Percentiles rank a stretch among this genome's conserved stretches.
phyloP scores from a whole-genome alignment of 1,284 basidiomycete genomes.

The Sporisorium reilianum region DNA sequence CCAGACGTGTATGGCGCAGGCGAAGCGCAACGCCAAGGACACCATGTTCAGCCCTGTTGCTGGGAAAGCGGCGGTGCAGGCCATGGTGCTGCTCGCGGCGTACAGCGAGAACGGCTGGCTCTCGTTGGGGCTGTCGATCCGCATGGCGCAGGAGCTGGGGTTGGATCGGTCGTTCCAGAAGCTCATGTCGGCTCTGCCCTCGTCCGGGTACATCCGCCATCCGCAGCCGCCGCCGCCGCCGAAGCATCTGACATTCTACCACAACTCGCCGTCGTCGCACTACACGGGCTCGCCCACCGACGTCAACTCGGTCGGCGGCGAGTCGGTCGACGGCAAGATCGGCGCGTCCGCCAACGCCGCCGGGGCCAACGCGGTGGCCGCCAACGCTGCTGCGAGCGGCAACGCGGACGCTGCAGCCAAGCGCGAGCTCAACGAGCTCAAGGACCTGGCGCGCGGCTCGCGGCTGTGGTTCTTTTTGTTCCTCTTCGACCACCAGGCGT shows the following conservation, averaged over 20 bases:
- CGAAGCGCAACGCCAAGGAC: slow-evolving; percentile 90
- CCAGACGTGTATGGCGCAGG: slow-evolving; percentile 90
- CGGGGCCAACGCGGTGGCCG: slow-evolving; percentile 25
- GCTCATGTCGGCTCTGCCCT: slow-evolving; percentile 71
- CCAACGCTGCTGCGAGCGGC: slow-evolving; percentile 19
- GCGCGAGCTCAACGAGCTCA: slow-evolving; percentile 39
- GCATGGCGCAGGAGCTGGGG: slow-evolving; percentile 92
- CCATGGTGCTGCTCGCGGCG: slow-evolving; percentile 88
- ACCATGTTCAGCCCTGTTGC: slow-evolving; percentile 91
- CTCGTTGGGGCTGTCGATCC: slow-evolving; percentile 89
- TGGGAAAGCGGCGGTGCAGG: slow-evolving; percentile 92
- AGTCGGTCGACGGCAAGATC: slow-evolving; percentile 28
- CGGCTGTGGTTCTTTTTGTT: slow-evolving; percentile 94
- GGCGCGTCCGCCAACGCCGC: slow-evolving; percentile 11
- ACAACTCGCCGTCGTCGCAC: slow-evolving; percentile 75
- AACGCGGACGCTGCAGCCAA: slow-evolving; percentile 23
- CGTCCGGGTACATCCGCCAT: slow-evolving; percentile 28
- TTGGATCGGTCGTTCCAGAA: slow-evolving; percentile 90
- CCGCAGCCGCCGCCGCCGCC: slow-evolving; percentile 25
- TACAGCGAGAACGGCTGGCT: slow-evolving; percentile 96
- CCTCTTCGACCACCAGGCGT: slow-evolving; percentile 85
- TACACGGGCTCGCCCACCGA: slow-evolving; percentile 43
- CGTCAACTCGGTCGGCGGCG: slow-evolving; percentile 29
- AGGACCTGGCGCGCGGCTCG: slow-evolving; percentile 70
- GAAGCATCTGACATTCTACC: slow-evolving; percentile 48